Evolutionary conservation across 768 basidiomycete genomes (phyloP).

Genomic region (Tylopilus vinaceipallidus): DNA sequence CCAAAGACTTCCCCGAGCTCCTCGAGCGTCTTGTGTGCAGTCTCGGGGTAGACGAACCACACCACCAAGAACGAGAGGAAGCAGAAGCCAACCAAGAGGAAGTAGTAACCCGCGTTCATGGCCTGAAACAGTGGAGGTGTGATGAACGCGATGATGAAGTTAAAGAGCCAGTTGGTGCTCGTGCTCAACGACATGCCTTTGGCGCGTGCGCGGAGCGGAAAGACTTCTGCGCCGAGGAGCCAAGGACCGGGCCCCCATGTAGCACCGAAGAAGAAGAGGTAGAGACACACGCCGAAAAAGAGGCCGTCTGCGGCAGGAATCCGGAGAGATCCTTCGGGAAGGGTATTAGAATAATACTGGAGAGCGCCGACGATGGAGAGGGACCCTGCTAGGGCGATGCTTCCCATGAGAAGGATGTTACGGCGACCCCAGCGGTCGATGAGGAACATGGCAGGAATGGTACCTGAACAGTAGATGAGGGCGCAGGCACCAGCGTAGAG

Average conservation of each 20-base stretch:
- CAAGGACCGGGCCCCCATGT: conserved; percentile 57
- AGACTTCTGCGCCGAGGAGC: conserved; percentile 52
- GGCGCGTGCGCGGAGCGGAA: conserved; percentile 40
- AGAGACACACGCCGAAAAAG: conserved; percentile 49
- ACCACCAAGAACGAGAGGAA: conserved; percentile 44
- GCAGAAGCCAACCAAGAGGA: conserved; percentile 48
- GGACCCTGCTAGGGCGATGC: conserved; percentile 40
- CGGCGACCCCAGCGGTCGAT: conserved; percentile 55
- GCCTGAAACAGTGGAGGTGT: conserved; percentile 59
- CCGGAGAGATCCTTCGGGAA: conserved; percentile 34
- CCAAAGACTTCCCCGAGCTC: conserved; percentile 50
- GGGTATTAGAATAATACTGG: conserved; percentile 42
- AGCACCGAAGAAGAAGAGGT: conserved; percentile 57
- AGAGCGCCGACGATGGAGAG: conserved; percentile 52
- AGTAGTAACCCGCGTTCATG: conserved; percentile 49
- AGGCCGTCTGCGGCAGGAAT: conserved; percentile 36
- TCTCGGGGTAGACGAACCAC: conserved; percentile 50
- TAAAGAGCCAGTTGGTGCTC: conserved; percentile 34
- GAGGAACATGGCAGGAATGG: conserved; percentile 51
- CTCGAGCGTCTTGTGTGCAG: conserved; percentile 44
- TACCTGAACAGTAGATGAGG: conserved; percentile 47
- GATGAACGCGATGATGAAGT: conserved; percentile 44
- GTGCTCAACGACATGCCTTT: conserved; percentile 39
- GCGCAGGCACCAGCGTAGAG: conserved; percentile 48
- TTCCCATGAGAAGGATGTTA: conserved; percentile 47